Conservation (phyloP, 177 flowering plant species). For the Vitis hybrid region DNA sequence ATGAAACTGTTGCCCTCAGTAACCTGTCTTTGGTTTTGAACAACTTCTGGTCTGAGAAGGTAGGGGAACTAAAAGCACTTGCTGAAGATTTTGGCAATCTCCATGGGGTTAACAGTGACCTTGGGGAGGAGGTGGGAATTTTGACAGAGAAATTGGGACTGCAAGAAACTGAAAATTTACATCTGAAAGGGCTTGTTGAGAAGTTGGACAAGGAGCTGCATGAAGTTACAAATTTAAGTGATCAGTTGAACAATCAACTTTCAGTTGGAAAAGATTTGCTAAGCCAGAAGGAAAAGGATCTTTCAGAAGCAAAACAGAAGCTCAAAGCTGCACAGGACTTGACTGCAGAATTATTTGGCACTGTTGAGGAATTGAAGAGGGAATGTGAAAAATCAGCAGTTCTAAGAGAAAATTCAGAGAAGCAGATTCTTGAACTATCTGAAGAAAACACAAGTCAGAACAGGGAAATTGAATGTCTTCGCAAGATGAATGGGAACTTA, state of each 20-base stretch:
- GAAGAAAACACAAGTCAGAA: conserved; percentile 27
- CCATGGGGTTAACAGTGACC: conserved; percentile 29
- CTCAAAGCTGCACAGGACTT: conserved; percentile 34
- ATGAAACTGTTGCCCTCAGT: conserved; percentile 43
- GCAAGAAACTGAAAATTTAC: conserved; percentile 47
- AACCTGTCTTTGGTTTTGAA: conserved; percentile 50
- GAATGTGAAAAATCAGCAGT: conserved; percentile 36
- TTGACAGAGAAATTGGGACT: conserved; percentile 34
- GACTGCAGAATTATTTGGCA: conserved; percentile 36
- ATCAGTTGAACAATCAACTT: conserved; percentile 38
- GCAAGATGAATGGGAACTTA: conserved; percentile 37
- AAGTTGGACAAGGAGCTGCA: conserved; percentile 42
- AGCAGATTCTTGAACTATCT: conserved; percentile 34
- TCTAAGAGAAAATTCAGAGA: conserved; percentile 33
- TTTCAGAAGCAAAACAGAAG: conserved; percentile 42
- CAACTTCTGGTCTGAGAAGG: conserved; percentile 55
- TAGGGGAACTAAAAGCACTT: conserved; percentile 39
- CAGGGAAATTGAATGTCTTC: conserved; percentile 49
- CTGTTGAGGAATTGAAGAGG: conserved; percentile 44
- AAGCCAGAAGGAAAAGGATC: conserved; percentile 43
- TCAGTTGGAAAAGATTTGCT: conserved; percentile 33
- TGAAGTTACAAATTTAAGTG: conserved; percentile 32
- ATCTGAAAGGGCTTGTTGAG: conserved; percentile 43
- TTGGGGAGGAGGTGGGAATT: conserved; percentile 35
- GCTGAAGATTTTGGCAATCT: conserved; percentile 40